These are phyloP conservation scores for Fusarium udum DNA, from an alignment of 2,329 filamentous ascomycete genomes.

Conservation along the genomic window DNA sequence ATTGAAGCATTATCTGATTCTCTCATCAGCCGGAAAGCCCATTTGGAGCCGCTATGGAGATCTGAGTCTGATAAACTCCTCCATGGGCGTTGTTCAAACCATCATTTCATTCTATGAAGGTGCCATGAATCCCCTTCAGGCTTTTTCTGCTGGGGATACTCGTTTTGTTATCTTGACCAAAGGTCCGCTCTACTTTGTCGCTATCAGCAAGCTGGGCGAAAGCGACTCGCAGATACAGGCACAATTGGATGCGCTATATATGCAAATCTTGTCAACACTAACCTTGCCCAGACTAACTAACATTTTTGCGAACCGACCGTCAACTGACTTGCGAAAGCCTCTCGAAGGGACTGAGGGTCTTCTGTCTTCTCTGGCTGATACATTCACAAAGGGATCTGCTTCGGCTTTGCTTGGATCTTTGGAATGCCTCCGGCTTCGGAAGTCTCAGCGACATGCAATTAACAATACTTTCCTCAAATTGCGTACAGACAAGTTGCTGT, in stretches of 20 bases:
- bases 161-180: conserved; percentile 87
- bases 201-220: conserved; percentile 91
- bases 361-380: conserved; percentile 90
- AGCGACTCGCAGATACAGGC: conserved; percentile 87
- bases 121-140: conserved; percentile 77
- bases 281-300: conserved; percentile 87
- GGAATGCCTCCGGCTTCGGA: conserved; percentile 92
- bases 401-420: conserved; percentile 88
- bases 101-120: conserved; percentile 97
- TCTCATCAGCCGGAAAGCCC: conserved; percentile 95
- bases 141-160: conserved; percentile 86
- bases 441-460: conserved; percentile 84
- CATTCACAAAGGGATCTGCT: conserved; percentile 91
- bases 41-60: conserved; percentile 97
- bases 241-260: conserved; percentile 94
- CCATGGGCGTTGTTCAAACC: conserved; percentile 94
- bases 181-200: conserved; percentile 90
- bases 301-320: conserved; percentile 89
- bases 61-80: conserved; percentile 87
- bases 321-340: conserved; percentile 90
- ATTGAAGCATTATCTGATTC: conserved; percentile 94
- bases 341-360: conserved; percentile 91
- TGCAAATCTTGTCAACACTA: conserved; percentile 96
- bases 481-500: conserved; percentile 81
- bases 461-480: conserved; percentile 87